phyloP scores from a whole-genome alignment of 148 eudicot genomes.

The Selenicereus undatus region DNA sequence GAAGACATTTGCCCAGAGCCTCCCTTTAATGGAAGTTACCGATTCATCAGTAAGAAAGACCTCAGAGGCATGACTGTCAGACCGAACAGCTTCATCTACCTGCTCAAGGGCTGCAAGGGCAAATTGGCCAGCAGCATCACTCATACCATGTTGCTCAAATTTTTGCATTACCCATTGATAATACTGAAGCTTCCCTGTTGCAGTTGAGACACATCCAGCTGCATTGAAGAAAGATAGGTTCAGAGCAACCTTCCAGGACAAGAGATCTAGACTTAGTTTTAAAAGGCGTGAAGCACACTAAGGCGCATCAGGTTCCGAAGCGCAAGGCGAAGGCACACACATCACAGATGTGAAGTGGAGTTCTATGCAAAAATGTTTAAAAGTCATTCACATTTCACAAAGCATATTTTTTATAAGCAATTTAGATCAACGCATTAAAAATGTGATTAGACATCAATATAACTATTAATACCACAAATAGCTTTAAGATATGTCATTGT shows the following conservation, averaged over 20 bases:
- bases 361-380: too few relatives aligned
- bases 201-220: constrained; percentile 54
- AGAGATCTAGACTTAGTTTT: too few relatives aligned
- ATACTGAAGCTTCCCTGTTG: constrained; percentile 86
- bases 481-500: too few relatives aligned
- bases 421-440: too few relatives aligned
- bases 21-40: constrained; percentile 59
- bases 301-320: too few relatives aligned
- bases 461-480: too few relatives aligned
- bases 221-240: constrained; percentile 22
- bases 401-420: too few relatives aligned
- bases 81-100: constrained; percentile 72
- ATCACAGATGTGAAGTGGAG: too few relatives aligned
- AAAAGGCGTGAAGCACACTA: too few relatives aligned
- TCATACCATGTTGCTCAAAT: constrained; percentile 81
- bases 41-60: constrained; percentile 46
- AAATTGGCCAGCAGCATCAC: constrained; percentile 91
- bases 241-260: background rate
- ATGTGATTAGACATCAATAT: too few relatives aligned
- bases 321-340: too few relatives aligned
- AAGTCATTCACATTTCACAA: too few relatives aligned
- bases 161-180: constrained; percentile 97
- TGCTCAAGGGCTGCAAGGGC: constrained; percentile 98
- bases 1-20: constrained; percentile 98
- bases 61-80: constrained; percentile 29